These are phyloP conservation scores for Aspergillus caelatus DNA, from an alignment of 2,329 filamentous ascomycete species.

Conservation along the genomic window DNA sequence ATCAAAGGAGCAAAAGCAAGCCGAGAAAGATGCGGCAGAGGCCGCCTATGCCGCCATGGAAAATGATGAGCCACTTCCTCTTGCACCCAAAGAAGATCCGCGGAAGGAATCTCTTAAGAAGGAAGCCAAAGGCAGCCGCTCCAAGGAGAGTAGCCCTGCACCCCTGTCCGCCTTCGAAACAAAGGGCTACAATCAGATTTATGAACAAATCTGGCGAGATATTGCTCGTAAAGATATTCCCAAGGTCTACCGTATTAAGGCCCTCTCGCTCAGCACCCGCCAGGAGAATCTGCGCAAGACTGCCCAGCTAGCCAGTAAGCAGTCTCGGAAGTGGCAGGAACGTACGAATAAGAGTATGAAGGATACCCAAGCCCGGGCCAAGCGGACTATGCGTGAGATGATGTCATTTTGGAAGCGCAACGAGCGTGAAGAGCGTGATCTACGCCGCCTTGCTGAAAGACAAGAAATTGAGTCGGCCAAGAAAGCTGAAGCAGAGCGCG, in stretches of 20 bases:
- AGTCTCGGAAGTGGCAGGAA: slow-evolving; percentile 95
- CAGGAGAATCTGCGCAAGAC: slow-evolving; percentile 98
- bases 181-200: slow-evolving; percentile 94
- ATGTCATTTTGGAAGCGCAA: slow-evolving; percentile 99
- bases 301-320: slow-evolving; percentile 92
- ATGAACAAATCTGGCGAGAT: slow-evolving; percentile 96
- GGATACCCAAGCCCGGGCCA: slow-evolving; percentile 93
- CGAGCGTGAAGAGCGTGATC: slow-evolving; percentile 92
- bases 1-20: slow-evolving; percentile 74
- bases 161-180: slow-evolving; percentile 73
- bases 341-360: slow-evolving; percentile 98
- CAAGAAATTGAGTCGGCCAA: slow-evolving; percentile 96
- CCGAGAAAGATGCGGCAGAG: slow-evolving; percentile 75
- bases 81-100: slow-evolving; percentile 62
- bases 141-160: slow-evolving; percentile 48
- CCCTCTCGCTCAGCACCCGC: slow-evolving; percentile 81
- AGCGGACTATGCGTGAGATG: slow-evolving; percentile 99
- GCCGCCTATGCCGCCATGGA: slow-evolving; percentile 76
- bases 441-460: slow-evolving; percentile 89
- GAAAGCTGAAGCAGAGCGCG: slow-evolving; percentile 94
- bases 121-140: slow-evolving; percentile 41
- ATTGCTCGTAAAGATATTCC: slow-evolving; percentile 90
- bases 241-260: slow-evolving; percentile 87
- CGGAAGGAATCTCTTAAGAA: slow-evolving; percentile 48
- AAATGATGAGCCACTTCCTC: slow-evolving; percentile 47